Evolutionary conservation across 257 asterid genomes (phyloP).

Genomic region (Plantago ovata): DNA sequence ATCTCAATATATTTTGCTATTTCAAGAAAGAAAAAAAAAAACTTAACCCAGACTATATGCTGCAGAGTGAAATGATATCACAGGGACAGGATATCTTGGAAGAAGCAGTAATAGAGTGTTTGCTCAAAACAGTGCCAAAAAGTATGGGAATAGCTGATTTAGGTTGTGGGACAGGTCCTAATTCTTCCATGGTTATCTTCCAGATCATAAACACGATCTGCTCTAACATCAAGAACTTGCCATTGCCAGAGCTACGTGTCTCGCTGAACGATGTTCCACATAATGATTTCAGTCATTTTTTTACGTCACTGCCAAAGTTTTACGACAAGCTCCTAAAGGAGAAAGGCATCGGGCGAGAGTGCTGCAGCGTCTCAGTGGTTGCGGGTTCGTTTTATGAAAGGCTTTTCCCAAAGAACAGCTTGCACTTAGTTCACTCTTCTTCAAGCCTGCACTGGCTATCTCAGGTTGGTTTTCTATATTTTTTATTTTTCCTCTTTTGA

Average conservation of each 20-base stretch:
- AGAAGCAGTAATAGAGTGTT: slow-evolving; percentile 32
- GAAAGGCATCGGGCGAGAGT: slow-evolving; percentile 21
- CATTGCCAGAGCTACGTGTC: slow-evolving; percentile 50
- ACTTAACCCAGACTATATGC: too few relatives aligned
- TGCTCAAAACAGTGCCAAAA: slow-evolving; percentile 22
- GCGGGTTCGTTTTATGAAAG: slow-evolving; percentile 67
- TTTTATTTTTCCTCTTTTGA: too few relatives aligned
- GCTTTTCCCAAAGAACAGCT: slow-evolving; percentile 40
- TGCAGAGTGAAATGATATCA: slow-evolving; percentile 58
- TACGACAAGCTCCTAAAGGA: slow-evolving; percentile 25
- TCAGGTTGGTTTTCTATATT: too few relatives aligned
- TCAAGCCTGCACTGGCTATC: slow-evolving; percentile 80
- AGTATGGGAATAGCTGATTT: slow-evolving; percentile 66
- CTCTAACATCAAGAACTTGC: neutral
- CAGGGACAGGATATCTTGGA: slow-evolving; percentile 24
- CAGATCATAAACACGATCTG: slow-evolving; percentile 30
- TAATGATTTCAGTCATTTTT: slow-evolving; percentile 57
- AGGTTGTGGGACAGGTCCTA: slow-evolving; percentile 75
- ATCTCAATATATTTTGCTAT: too few relatives aligned
- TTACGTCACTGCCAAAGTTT: slow-evolving; percentile 47
- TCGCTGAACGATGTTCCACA: slow-evolving; percentile 64
- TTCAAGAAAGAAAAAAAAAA: too few relatives aligned
- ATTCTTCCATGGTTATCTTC: slow-evolving; percentile 34
- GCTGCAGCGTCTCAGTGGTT: slow-evolving; percentile 41
- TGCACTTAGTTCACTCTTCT: slow-evolving; percentile 66